These are phyloP conservation scores for Starmera amethionina DNA, from an alignment of 805 yeast species.

Conservation along the genomic window DNA sequence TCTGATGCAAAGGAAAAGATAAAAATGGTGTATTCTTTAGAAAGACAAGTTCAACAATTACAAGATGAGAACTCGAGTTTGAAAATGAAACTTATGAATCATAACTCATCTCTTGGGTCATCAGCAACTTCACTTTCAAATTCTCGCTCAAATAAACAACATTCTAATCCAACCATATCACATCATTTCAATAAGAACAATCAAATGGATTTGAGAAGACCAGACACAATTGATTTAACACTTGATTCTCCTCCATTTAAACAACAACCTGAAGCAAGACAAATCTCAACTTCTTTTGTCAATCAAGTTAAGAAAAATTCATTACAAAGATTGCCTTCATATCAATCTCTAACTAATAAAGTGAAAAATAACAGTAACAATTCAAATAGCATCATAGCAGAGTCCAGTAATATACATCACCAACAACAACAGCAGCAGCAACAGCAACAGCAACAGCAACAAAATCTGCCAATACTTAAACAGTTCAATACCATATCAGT, in stretches of 20 bases:
- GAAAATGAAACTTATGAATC: background rate
- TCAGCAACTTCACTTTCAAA: too few species aligned
- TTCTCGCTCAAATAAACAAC: too few species aligned
- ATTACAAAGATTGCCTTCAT: conserved; percentile 4
- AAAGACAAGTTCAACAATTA: conserved; percentile 4
- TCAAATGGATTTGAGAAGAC: conserved; percentile 3
- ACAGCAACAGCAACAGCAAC: too few species aligned
- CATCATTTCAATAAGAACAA: too few species aligned
- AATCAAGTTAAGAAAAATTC: conserved; percentile 13
- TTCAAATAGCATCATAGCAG: conserved; percentile 10
- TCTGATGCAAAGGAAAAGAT: conserved; percentile 15
- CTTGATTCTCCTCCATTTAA: background rate
- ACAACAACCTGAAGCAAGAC: too few species aligned
- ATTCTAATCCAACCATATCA: too few species aligned
- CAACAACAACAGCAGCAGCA: too few species aligned
- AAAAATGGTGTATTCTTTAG: conserved; percentile 7
- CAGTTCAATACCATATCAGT: too few species aligned
- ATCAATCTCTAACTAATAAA: background rate
- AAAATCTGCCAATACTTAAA: too few species aligned
- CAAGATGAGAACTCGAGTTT: background rate
- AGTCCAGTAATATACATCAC: conserved; percentile 12
- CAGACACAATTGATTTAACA: conserved; percentile 15
- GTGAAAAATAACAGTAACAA: background rate
- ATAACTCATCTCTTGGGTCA: background rate
- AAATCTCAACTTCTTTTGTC: conserved; percentile 10